A percentile compares a stretch with the other conserved stretches of the same genome.
phyloP scores from a whole-genome alignment of 176 grass and related monocot genomes.

The Pharus latifolius region DNA sequence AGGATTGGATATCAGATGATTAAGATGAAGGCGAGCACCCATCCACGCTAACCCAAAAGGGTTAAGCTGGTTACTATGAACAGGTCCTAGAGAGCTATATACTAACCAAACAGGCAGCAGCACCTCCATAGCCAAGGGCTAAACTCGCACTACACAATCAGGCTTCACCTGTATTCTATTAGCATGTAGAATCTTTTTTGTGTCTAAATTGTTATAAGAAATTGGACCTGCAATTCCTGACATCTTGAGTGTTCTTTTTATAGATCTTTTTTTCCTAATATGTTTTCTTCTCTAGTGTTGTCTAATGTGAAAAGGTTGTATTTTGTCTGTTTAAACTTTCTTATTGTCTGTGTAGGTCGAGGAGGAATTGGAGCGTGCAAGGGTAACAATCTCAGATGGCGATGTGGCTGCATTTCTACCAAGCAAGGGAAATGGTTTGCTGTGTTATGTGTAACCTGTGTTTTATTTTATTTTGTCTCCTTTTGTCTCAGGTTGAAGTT shows the following conservation, averaged over 20 bases:
- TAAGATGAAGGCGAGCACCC: too few species aligned
- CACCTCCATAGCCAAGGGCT: too few species aligned
- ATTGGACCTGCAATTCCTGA: background rate
- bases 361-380: slow-evolving; percentile 72
- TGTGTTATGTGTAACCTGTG: too few species aligned
- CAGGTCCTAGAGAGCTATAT: background rate
- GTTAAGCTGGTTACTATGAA: too few species aligned
- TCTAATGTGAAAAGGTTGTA: background rate
- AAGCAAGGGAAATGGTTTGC: slow-evolving; percentile 59
- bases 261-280: background rate
- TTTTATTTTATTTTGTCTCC: background rate
- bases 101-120: background rate
- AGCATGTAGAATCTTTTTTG: background rate
- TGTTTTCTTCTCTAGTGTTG: background rate
- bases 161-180: background rate
- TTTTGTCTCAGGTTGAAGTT: background rate
- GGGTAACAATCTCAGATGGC: slow-evolving; percentile 56
- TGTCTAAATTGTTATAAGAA: background rate
- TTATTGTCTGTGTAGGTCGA: slow-evolving; percentile 47
- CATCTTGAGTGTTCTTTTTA: background rate
- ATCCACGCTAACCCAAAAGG: too few species aligned
- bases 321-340: background rate
- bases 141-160: too few species aligned
- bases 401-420: slow-evolving; percentile 70
- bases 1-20: too few species aligned